phyloP scores from a whole-genome alignment of 129 eudicot genomes.

The Chrysanthemum seticuspe region DNA sequence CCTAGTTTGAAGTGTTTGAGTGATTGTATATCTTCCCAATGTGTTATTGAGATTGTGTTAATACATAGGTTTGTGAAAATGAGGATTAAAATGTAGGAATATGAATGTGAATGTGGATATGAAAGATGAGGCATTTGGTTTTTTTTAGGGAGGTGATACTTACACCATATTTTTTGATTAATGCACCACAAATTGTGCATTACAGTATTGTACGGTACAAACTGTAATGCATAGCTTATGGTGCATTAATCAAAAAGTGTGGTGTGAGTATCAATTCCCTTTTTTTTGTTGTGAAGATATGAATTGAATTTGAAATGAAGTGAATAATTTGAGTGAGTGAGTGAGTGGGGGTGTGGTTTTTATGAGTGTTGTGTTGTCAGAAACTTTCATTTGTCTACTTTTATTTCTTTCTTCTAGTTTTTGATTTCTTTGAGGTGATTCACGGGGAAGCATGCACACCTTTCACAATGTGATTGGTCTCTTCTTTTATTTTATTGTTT shows the following conservation, averaged over 20 bases:
- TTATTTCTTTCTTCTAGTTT: constrained; percentile 13
- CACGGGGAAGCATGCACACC: constrained; percentile 6
- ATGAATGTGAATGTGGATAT: background rate
- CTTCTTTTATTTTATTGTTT: background rate
- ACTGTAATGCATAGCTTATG: too few relatives aligned
- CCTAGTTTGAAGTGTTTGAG: constrained; percentile 52
- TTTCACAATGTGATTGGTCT: constrained; percentile 14
- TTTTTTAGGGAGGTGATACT: too few relatives aligned
- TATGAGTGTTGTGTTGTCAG: constrained; percentile 23
- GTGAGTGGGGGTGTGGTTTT: background rate
- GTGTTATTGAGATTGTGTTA: constrained; percentile 45
- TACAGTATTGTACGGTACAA: too few relatives aligned
- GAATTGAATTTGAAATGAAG: background rate
- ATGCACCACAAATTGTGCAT: too few relatives aligned
- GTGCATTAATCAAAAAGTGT: too few relatives aligned
- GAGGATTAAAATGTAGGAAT: background rate
- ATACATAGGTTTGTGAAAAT: background rate
- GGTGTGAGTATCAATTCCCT: too few relatives aligned
- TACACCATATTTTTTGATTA: too few relatives aligned
- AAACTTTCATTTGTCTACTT: constrained; percentile 31
- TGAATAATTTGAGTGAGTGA: background rate
- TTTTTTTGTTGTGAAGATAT: background rate
- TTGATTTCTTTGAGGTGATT: constrained; percentile 22
- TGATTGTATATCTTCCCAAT: constrained; percentile 59
- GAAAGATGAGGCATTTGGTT: constrained; percentile 15